Evolutionary conservation across 106 monocot species (phyloP).

Genomic region (Allium sativum): DNA sequence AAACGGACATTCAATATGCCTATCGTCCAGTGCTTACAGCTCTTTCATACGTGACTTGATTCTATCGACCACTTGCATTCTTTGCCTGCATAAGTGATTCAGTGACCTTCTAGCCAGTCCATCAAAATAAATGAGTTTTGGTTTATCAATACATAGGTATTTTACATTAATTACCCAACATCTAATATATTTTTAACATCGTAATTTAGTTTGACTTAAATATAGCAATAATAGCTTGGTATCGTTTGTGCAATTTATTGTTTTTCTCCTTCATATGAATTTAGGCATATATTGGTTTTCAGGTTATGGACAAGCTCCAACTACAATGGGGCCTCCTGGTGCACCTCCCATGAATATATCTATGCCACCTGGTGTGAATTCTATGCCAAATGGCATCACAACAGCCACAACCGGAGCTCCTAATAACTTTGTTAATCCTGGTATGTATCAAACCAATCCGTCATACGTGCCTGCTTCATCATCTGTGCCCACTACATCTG

Average conservation of each 20-base stretch:
- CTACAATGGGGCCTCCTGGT: constrained; percentile 14
- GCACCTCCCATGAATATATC: constrained; percentile 17
- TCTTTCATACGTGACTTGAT: too few species aligned
- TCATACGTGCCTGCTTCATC: constrained; percentile 1
- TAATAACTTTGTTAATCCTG: constrained; percentile 1
- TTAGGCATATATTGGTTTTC: background rate
- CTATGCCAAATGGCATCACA: constrained; percentile 6
- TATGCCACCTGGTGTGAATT: constrained; percentile 15
- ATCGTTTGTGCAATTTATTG: background rate
- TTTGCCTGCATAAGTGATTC: background rate
- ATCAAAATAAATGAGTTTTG: background rate
- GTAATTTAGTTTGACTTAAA: background rate
- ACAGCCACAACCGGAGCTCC: constrained; percentile 5
- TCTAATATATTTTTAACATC: background rate
- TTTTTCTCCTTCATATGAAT: background rate
- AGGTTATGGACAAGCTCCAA: constrained; percentile 16
- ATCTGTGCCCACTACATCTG: background rate
- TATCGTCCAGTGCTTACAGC: too few species aligned
- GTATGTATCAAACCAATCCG: background rate
- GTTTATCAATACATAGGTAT: background rate
- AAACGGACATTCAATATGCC: too few species aligned
- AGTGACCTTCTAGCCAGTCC: background rate
- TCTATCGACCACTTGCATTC: too few species aligned
- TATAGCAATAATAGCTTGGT: background rate
- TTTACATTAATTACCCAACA: background rate